Percentiles rank a stretch among this genome's conserved stretches.
These are phyloP conservation scores for Penicillium mononematosum DNA, from an alignment of 495 filamentous ascomycete species.

Conservation along the genomic window DNA sequence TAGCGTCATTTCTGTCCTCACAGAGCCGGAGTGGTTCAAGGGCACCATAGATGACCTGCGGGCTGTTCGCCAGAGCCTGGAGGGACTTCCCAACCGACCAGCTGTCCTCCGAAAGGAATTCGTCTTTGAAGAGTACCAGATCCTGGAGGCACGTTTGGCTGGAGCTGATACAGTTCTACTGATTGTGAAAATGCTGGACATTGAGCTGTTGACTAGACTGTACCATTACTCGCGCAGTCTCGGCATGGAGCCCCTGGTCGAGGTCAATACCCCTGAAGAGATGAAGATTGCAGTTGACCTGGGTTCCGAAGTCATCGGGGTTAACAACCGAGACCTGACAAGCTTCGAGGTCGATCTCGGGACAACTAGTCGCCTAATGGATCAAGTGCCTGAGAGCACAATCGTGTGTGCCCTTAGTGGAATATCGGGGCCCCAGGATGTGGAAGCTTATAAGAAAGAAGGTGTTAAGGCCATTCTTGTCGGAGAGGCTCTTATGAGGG, in stretches of 20 bases:
- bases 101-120: constrained; percentile 95
- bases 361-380: constrained; percentile 87
- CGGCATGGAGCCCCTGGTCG: constrained; percentile 96
- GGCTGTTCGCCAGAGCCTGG: constrained; percentile 80
- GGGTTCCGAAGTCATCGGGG: constrained; percentile 91
- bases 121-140: constrained; percentile 97
- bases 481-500: constrained; percentile 94
- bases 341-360: constrained; percentile 95
- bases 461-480: constrained; percentile 92
- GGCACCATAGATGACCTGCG: constrained; percentile 93
- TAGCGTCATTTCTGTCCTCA: constrained; percentile 94
- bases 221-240: constrained; percentile 86
- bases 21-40: constrained; percentile 98
- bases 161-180: constrained; percentile 94
- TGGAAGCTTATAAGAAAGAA: constrained; percentile 80
- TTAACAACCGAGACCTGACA: constrained; percentile 95
- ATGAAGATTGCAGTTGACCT: constrained; percentile 85
- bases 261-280: constrained; percentile 92
- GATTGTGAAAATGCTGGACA: constrained; percentile 96
- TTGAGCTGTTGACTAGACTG: constrained; percentile 68
- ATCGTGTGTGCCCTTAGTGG: constrained; percentile 93
- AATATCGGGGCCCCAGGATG: constrained; percentile 87
- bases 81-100: constrained; percentile 86
- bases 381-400: constrained; percentile 78
- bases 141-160: constrained; percentile 88